Percentiles rank a stretch among this genome's conserved stretches.
phyloP scores from a whole-genome alignment of 1,284 basidiomycete genomes.

The Ceratobasidium sp. region DNA sequence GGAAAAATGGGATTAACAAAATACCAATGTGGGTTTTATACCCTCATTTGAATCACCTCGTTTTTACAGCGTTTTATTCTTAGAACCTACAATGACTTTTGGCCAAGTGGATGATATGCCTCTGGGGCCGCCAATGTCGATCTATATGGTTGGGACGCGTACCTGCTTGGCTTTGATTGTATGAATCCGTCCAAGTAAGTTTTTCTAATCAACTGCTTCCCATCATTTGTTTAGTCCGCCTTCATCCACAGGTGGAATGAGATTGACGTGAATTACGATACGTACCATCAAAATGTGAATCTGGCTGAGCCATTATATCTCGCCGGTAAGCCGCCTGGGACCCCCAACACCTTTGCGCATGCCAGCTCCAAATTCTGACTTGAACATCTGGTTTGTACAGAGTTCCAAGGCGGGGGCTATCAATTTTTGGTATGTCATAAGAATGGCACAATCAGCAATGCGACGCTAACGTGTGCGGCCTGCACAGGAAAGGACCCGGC shows the following conservation, averaged over 20 bases:
- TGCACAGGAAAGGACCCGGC: conserved; percentile 31
- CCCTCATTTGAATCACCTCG: too few relatives aligned
- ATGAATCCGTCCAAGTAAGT: conserved; percentile 21
- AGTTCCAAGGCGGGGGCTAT: conserved; percentile 42
- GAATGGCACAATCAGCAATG: too few relatives aligned
- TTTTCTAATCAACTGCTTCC: not conserved
- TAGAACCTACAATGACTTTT: conserved; percentile 42
- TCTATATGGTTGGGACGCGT: conserved; percentile 41
- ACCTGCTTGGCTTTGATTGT: conserved; percentile 42
- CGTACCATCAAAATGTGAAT: conserved; percentile 28
- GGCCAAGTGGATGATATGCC: conserved; percentile 22
- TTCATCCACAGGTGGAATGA: conserved; percentile 24
- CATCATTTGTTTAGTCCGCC: not conserved
- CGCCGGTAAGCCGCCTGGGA: conserved; percentile 17
- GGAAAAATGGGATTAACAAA: conserved; percentile 25
- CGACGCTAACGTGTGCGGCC: not conserved
- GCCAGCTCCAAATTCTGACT: not conserved
- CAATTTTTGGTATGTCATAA: conserved; percentile 31
- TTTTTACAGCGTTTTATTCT: not conserved
- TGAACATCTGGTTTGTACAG: not conserved
- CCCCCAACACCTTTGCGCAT: not conserved
- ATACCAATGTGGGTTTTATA: conserved; percentile 17
- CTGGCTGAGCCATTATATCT: conserved; percentile 41
- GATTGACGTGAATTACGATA: not conserved
- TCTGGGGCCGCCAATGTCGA: conserved; percentile 43